Percentiles rank a stretch among this genome's conserved stretches.
Evolutionary conservation across 352 stramenopile species (phyloP).

Genomic region (Globisporangium paroecandrum): DNA sequence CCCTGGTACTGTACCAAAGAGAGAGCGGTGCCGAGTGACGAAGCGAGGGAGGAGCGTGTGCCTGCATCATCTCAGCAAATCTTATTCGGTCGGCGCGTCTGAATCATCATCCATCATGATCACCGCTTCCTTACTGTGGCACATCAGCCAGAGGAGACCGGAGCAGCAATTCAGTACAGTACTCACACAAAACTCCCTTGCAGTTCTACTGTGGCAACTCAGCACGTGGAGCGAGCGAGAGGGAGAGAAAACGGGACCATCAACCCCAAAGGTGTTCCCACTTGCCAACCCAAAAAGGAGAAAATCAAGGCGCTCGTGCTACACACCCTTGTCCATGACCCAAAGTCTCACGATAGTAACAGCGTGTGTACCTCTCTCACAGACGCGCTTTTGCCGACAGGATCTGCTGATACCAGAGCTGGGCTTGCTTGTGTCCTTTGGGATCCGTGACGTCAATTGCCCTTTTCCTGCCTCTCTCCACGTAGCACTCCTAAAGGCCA

Average conservation of each 20-base stretch:
- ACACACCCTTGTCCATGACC: not conserved
- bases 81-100: not conserved
- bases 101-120: constrained; percentile 1
- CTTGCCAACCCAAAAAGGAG: not conserved
- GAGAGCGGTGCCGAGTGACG: not conserved
- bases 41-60: not conserved
- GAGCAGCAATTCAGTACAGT: not conserved
- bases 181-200: not conserved
- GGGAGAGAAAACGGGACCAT: not conserved
- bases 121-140: not conserved
- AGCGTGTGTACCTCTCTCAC: not conserved
- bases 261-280: not conserved
- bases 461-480: not conserved
- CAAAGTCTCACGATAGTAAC: constrained; percentile 1
- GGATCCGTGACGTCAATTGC: not conserved
- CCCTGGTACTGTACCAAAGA: not conserved
- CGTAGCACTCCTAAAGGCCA: not conserved
- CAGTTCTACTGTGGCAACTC: constrained; percentile 4
- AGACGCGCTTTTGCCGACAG: not conserved
- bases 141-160: not conserved
- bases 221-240: not conserved
- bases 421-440: not conserved
- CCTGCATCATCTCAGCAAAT: not conserved
- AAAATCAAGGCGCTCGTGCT: not conserved
- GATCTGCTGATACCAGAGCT: not conserved